phyloP scores from a whole-genome alignment of 2,329 filamentous ascomycete genomes.

The Colletotrichum magnum region DNA sequence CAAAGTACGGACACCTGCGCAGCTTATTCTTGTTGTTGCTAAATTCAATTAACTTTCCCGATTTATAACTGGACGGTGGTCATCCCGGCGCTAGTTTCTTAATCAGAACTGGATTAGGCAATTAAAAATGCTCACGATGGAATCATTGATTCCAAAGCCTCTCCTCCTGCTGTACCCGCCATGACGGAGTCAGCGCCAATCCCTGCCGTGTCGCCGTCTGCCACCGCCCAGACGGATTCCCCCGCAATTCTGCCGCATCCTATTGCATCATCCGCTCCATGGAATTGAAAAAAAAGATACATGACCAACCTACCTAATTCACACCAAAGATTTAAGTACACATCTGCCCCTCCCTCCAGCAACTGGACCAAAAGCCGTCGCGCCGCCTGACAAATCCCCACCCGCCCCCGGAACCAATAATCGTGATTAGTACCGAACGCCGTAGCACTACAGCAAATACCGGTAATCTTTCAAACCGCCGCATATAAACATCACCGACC shows the following conservation, averaged over 20 bases:
- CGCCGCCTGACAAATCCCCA: slow-evolving; percentile 22
- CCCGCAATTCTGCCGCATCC: slow-evolving; percentile 20
- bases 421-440: too few relatives aligned
- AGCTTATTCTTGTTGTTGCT: neutral
- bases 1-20: neutral
- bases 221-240: slow-evolving; percentile 13
- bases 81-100: too few relatives aligned
- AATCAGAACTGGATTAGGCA: neutral
- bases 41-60: neutral
- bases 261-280: slow-evolving; percentile 38
- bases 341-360: too few relatives aligned
- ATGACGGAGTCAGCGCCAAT: too few relatives aligned
- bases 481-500: slow-evolving; percentile 6
- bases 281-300: neutral
- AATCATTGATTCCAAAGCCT: neutral
- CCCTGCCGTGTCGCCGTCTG: too few relatives aligned
- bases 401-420: neutral
- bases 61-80: too few relatives aligned
- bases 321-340: neutral
- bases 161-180: too few relatives aligned
- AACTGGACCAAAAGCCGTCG: too few relatives aligned
- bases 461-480: neutral
- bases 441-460: too few relatives aligned
- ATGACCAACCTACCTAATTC: neutral
- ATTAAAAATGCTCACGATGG: neutral